These are phyloP conservation scores for Spergularia bocconei DNA, from an alignment of 148 eudicot species.

Conservation along the genomic window DNA sequence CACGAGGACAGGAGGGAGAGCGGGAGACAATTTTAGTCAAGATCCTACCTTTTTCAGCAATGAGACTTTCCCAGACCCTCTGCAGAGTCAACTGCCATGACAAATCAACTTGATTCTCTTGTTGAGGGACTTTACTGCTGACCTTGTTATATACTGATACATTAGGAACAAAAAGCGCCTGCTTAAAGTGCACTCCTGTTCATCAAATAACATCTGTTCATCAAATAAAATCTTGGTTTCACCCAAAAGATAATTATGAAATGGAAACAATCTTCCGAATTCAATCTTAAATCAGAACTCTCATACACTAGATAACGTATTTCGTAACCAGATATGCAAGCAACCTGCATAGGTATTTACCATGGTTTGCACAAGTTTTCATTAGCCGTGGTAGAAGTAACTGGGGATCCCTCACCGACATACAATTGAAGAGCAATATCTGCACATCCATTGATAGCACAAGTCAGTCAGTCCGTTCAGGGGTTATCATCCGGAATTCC, in stretches of 20 bases:
- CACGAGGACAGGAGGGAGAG: background rate
- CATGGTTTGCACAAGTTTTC: slow-evolving; percentile 64
- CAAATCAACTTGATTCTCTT: slow-evolving; percentile 62
- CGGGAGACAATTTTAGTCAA: background rate
- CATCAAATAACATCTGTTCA: slow-evolving; percentile 15
- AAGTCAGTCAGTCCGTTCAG: slow-evolving; percentile 20
- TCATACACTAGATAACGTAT: background rate
- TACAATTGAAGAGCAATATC: slow-evolving; percentile 96
- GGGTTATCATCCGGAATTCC: background rate
- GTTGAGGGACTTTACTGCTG: slow-evolving; percentile 42
- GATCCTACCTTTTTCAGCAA: slow-evolving; percentile 57
- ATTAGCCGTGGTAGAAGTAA: slow-evolving; percentile 79
- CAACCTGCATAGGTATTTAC: slow-evolving; percentile 31
- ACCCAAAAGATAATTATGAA: background rate
- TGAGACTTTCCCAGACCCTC: slow-evolving; percentile 76
- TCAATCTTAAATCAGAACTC: too few relatives aligned
- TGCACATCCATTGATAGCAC: slow-evolving; percentile 39
- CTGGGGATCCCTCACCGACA: slow-evolving; percentile 95
- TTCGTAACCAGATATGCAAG: slow-evolving; percentile 5
- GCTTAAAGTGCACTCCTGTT: slow-evolving; percentile 80
- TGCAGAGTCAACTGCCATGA: slow-evolving; percentile 92
- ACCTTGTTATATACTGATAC: slow-evolving; percentile 88
- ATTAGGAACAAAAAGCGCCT: slow-evolving; percentile 93
- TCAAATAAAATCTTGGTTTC: background rate
- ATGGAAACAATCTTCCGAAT: background rate